A percentile compares a stretch with the other conserved stretches of the same genome.
Conservation (phyloP, 2,329 filamentous ascomycete species). For the Parafenestella ontariensis region DNA sequence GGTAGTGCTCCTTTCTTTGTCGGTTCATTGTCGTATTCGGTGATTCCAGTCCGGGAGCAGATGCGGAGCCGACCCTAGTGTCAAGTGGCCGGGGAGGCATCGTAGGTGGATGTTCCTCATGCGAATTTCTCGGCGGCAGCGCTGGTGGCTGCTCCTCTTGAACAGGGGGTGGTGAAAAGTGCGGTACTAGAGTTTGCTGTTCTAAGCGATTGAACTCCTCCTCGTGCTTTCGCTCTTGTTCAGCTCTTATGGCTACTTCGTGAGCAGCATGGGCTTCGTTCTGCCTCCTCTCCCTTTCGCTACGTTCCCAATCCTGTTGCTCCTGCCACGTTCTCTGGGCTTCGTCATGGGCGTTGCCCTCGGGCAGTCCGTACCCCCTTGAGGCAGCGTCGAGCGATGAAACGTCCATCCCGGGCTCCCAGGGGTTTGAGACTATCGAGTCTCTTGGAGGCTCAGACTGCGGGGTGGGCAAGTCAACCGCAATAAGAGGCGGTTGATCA, state of each 20-base stretch:
- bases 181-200: constrained; percentile 17
- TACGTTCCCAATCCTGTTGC: constrained; percentile 41
- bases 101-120: constrained; percentile 42
- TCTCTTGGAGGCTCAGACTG: constrained; percentile 31
- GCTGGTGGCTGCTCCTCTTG: constrained; percentile 39
- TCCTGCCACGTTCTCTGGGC: constrained; percentile 37
- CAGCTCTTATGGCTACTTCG: constrained; percentile 22
- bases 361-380: constrained; percentile 30
- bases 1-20: constrained; percentile 78
- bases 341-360: constrained; percentile 16
- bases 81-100: constrained; percentile 46
- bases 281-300: constrained; percentile 31
- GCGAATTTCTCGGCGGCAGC: constrained; percentile 40
- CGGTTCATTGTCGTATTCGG: constrained; percentile 49
- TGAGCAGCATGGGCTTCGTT: constrained; percentile 26
- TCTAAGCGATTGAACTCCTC: constrained; percentile 35
- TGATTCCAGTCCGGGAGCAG: constrained; percentile 44
- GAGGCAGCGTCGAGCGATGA: constrained; percentile 40
- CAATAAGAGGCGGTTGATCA: constrained; percentile 39
- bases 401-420: constrained; percentile 37
- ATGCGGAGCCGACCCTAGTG: constrained; percentile 21
- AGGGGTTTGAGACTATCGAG: constrained; percentile 35
- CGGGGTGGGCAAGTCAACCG: constrained; percentile 29
- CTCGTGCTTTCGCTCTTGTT: constrained; percentile 34
- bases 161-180: constrained; percentile 8